Percentiles rank a stretch among this genome's conserved stretches.
Evolutionary conservation across 148 eudicot species (phyloP).

Genomic region (Fagopyrum homotropicum): DNA sequence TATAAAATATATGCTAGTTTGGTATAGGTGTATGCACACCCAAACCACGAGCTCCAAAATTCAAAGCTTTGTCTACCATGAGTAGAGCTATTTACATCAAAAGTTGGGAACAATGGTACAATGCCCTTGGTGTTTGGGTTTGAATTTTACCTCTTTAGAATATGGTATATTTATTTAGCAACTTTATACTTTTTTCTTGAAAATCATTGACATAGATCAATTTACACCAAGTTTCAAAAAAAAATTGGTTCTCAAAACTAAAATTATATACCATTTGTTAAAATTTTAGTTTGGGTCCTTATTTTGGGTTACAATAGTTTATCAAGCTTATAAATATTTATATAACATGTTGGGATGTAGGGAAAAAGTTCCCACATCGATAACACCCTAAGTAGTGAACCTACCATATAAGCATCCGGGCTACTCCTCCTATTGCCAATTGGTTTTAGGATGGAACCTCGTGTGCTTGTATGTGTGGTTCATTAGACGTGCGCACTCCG

Average conservation of each 20-base stretch:
- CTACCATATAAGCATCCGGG: no score
- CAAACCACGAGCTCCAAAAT: constrained; percentile 5
- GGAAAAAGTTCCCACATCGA: no score
- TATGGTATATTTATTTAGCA: background rate
- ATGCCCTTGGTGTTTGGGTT: background rate
- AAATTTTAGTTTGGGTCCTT: no score
- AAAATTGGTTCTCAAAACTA: background rate
- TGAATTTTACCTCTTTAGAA: background rate
- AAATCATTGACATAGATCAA: no score
- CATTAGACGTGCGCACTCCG: no score
- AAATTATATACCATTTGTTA: background rate
- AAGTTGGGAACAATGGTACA: constrained; percentile 6
- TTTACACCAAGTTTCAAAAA: background rate
- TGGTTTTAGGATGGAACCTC: no score
- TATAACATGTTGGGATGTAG: no score
- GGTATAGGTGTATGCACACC: constrained; percentile 6
- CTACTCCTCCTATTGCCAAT: no score
- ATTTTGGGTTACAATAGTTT: no score
- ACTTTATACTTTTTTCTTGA: background rate
- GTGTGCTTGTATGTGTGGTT: no score
- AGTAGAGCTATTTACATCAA: background rate
- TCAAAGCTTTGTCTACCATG: constrained; percentile 14
- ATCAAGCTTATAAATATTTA: no score
- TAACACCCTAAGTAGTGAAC: no score
- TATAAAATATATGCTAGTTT: constrained; percentile 6